Evolutionary conservation across 768 basidiomycete species (phyloP), one percentile per base, ranked within the genome.

Genomic region (Phylloporus rhodoxanthus): DNA sequence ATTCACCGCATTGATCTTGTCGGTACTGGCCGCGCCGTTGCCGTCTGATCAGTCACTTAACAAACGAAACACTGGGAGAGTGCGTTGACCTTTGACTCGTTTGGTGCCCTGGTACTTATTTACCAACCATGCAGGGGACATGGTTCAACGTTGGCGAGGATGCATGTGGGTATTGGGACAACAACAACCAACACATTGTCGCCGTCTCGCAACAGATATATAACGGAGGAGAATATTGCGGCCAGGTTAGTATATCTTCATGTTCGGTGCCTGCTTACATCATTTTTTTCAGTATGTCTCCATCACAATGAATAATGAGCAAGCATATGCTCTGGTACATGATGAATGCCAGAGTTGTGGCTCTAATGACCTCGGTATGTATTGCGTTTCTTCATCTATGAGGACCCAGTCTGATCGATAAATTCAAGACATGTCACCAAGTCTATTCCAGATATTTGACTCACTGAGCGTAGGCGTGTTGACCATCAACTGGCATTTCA

Each of bases 371-470:
- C 67, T 88, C 53, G 86, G 85, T 86, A 64, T 51, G 76, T 11
- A 7, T 66, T 32, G 7, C 11, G 26, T 19, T 23, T 7, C 15
- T 2, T 26, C 17, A 38, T 37, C 36, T 10, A 13, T 13, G 17
- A 29, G 20, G 20, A 30, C 13, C 7, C 32, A 25, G 39, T 54
- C 47, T 58, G 17, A 57, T 52, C 8, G 8, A 5, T 13, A 29
- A 43, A 5, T n/a, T 21, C 11, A 62, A 88, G 85, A 88, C 62
- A 76, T 87, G 80, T 85, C 84, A 25, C 76, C 77, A 8, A 70
- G 72, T 7, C 60, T 84, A 29, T 88, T 88, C 67, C 54, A 77
- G 50, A 60, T 4, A 26, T 26, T 88, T 40, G 77, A 67, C 15
- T 23, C 58, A 5, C 75, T 84, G 39, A 62, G 55, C 50, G 60